Base-by-base conservation (phyloP, 2,329 filamentous ascomycete genomes). In the Xylaria multiplex region DNA sequence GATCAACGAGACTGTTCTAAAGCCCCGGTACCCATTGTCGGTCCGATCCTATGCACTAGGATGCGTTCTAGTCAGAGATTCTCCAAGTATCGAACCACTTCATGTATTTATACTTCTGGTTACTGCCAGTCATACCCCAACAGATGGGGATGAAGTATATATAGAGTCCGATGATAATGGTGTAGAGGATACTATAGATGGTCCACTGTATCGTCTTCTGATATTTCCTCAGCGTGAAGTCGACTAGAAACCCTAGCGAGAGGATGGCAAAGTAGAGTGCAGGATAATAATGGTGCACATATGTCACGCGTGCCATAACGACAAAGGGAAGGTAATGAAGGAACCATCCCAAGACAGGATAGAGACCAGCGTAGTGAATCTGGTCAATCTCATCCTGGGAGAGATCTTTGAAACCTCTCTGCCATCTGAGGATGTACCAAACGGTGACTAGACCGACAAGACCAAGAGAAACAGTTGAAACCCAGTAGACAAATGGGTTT, bases 241-340 rank as follows among this genome's bases (percentile, higher is more conserved):
- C 93, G 62, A 92, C 81, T 72, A 93, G 86, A 85, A 99, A 99
- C 60, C 94, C 95, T 68, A 94, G 88, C 16, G 88, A 88, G 52
- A 99, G 84, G 71, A 99, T 97, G 74, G 96, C 94, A 79, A 98
- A 99, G 84, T 98, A 99, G 11, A 99, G 88, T 9, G 96, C 96
- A 11, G 96, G 96, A 80, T 98, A 99, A 85, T 99, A 99, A 83
- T 99, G 96, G 80, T 99, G 96, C 61, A 99, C 96, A 76, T 99
- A 99, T 16, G 96, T 99, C 67, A 99, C 96, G 85, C 96, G 93
- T 11, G 93, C 96, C 96, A 99, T 99, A 76, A 96, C 89, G 75
- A 97, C 88, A 80, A 98, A 99, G 0, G 96, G 96, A 69, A 97
- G 82, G 79, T 97, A 99, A 82, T 99, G 96, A 55, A 99, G 86